Conservation (phyloP, 176 grass and related monocot species). For the Olyra latifolia region DNA sequence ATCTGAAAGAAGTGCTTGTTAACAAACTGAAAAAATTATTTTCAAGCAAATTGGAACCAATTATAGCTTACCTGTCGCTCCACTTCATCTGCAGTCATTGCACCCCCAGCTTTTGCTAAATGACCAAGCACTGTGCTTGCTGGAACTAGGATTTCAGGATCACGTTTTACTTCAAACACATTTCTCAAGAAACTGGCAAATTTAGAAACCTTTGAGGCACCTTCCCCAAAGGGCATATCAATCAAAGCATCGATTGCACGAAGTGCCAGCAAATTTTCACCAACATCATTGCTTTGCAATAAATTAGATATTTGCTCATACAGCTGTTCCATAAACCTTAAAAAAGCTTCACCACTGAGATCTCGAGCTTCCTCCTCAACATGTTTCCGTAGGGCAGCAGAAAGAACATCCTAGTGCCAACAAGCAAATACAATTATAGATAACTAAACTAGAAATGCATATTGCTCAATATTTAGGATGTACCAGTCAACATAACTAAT, state of each 20-base stretch:
- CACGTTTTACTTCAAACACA: constrained; percentile 85
- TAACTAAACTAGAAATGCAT: constrained; percentile 4
- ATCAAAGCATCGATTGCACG: constrained; percentile 88
- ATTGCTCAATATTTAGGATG: neutral
- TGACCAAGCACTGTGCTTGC: constrained; percentile 90
- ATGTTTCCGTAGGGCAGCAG: constrained; percentile 75
- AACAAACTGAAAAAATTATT: constrained; percentile 28
- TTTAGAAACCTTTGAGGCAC: constrained; percentile 92
- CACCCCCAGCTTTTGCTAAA: constrained; percentile 81
- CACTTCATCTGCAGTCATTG: constrained; percentile 97
- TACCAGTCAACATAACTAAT: constrained; percentile 4
- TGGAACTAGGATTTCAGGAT: constrained; percentile 85
- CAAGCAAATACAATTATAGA: constrained; percentile 24
- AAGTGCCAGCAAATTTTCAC: constrained; percentile 83
- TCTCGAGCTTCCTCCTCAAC: constrained; percentile 93
- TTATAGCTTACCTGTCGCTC: constrained; percentile 63
- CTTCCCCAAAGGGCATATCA: constrained; percentile 84
- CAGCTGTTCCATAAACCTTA: constrained; percentile 95
- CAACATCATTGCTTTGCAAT: constrained; percentile 65
- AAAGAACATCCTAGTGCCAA: constrained; percentile 66
- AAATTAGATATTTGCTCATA: constrained; percentile 84
- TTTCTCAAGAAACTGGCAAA: constrained; percentile 77
- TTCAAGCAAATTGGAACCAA: constrained; percentile 3
- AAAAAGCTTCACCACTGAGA: constrained; percentile 80
- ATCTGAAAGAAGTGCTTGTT: constrained; percentile 51